Conservation (phyloP, 139 green algal genomes). For the Chlorella sp. region DNA sequence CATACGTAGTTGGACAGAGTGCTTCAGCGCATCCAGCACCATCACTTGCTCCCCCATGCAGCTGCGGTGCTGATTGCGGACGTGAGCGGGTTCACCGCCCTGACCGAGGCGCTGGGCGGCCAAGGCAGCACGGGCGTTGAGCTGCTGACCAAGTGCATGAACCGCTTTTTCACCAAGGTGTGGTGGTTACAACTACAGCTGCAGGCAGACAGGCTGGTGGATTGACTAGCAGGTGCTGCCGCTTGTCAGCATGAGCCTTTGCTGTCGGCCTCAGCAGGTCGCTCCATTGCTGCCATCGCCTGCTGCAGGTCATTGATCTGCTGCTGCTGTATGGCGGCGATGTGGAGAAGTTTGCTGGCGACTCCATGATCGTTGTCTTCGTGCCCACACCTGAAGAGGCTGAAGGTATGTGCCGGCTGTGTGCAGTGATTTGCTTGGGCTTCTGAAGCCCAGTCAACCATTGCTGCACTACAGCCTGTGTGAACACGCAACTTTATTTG, state of each 20-base stretch:
- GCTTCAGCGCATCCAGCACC: no score
- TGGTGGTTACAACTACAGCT: background rate
- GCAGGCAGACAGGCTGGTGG: no score
- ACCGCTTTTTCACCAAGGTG: slow-evolving; percentile 83
- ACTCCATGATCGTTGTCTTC: slow-evolving; percentile 87
- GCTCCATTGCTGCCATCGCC: no score
- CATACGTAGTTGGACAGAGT: no score
- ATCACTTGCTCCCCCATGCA: no score
- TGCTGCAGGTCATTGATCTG: slow-evolving; percentile 75
- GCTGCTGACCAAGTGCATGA: slow-evolving; percentile 87
- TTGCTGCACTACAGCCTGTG: no score
- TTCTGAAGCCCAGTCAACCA: no score
- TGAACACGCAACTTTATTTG: no score
- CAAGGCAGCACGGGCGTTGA: slow-evolving; percentile 74
- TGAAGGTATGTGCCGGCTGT: background rate
- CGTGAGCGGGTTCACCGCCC: slow-evolving; percentile 85
- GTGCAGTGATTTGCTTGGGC: no score
- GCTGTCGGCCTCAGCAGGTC: no score
- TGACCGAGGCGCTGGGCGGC: slow-evolving; percentile 73
- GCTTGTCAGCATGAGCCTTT: no score
- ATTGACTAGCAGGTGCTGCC: no score
- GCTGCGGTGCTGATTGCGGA: slow-evolving; percentile 82
- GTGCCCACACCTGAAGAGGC: slow-evolving; percentile 49
- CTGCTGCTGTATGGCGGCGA: slow-evolving; percentile 76
- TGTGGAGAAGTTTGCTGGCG: slow-evolving; percentile 88